phyloP scores from a whole-genome alignment of 495 filamentous ascomycete species.

The Pyronema domesticum region DNA sequence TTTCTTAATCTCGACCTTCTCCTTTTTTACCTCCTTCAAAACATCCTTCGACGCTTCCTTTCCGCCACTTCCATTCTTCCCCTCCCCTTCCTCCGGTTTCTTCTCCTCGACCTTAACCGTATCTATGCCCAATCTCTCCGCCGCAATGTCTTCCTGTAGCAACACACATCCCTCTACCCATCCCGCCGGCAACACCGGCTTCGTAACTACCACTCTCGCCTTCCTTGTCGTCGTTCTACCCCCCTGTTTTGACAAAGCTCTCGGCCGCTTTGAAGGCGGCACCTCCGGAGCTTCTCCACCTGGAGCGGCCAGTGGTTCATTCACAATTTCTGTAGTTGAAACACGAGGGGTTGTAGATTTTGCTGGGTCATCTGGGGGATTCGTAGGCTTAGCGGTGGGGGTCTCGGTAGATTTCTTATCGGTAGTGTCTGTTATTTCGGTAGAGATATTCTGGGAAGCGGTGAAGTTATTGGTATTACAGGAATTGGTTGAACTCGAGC shows the following conservation, averaged over 20 bases:
- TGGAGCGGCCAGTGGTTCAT: neutral
- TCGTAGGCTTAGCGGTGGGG: too few relatives aligned
- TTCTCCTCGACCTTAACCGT: neutral
- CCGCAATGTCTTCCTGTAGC: slow-evolving; percentile 15
- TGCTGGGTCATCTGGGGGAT: too few relatives aligned
- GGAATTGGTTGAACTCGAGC: too few relatives aligned
- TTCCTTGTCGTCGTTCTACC: slow-evolving; percentile 5
- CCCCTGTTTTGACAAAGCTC: slow-evolving; percentile 12
- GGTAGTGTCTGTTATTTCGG: too few relatives aligned
- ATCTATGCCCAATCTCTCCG: neutral
- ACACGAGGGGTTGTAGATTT: neutral
- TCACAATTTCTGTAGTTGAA: neutral
- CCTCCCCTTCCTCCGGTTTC: neutral
- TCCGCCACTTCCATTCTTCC: neutral
- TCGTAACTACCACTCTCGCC: neutral
- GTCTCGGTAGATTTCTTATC: too few relatives aligned
- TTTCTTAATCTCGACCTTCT: neutral
- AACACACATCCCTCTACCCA: slow-evolving; percentile 18
- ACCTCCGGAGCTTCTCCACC: slow-evolving; percentile 6
- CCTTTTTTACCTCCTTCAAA: neutral
- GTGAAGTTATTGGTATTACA: too few relatives aligned
- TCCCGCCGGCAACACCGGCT: slow-evolving; percentile 20
- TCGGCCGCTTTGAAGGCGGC: slow-evolving; percentile 12
- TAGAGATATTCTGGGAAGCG: too few relatives aligned
- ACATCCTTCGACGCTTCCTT: neutral